Percentiles rank a stretch among this genome's conserved stretches.
These are phyloP conservation scores for Meripilus lineatus DNA, from an alignment of 1,284 basidiomycete species.

Conservation along the genomic window DNA sequence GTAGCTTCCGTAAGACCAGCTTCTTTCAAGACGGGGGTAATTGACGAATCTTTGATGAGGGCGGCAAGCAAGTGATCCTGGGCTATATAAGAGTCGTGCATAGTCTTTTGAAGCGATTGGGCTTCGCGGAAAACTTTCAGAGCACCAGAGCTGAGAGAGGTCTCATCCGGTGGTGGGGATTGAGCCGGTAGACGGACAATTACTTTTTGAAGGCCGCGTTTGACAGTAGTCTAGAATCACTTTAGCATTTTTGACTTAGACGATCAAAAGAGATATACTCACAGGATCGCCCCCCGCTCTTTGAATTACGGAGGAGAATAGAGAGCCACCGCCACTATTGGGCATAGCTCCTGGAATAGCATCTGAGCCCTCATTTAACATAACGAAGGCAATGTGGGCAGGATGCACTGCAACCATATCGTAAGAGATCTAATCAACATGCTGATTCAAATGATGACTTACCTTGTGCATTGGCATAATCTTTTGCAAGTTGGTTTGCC, in stretches of 20 bases:
- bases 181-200: conserved; percentile 80
- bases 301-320: conserved; percentile 72
- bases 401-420: conserved; percentile 51
- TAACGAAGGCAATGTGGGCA: conserved; percentile 70
- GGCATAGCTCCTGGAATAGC: conserved; percentile 23
- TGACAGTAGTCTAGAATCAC: conserved; percentile 44
- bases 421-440: background rate
- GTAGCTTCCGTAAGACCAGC: conserved; percentile 66
- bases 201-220: conserved; percentile 61
- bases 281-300: conserved; percentile 78
- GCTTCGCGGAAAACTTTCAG: conserved; percentile 78
- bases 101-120: conserved; percentile 76
- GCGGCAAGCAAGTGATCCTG: conserved; percentile 79
- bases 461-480: conserved; percentile 79
- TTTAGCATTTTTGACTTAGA: conserved; percentile 17
- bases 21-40: conserved; percentile 70
- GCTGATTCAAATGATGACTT: conserved; percentile 11
- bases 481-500: conserved; percentile 77
- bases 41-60: conserved; percentile 67
- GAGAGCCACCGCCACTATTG: conserved; percentile 33
- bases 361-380: conserved; percentile 58
- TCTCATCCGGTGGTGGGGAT: conserved; percentile 80
- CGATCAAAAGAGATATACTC: conserved; percentile 23
- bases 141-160: conserved; percentile 55
- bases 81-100: conserved; percentile 92